Evolutionary conservation across 1,284 basidiomycete species (phyloP), one percentile per base, ranked within the genome.

Genomic region (Coriolopsis trogii): DNA sequence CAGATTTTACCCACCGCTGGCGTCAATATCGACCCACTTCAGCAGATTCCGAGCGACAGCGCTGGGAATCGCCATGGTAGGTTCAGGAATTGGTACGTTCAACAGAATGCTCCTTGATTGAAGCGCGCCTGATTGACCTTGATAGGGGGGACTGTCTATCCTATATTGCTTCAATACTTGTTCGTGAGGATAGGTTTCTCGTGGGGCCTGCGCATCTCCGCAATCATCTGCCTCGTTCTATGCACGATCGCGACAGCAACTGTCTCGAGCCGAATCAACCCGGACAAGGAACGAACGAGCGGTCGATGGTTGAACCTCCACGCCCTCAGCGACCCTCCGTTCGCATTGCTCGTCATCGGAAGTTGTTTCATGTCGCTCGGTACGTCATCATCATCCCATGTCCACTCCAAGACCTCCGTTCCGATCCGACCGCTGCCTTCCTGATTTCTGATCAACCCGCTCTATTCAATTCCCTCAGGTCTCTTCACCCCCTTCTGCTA

Each of bases 101-200:
- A 18, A 26, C 24, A 12, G 21, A 20, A 21, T 39, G 24, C 15
- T 28, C 12, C 13, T 16, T 3, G 10, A 12, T 54, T 38, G 7
- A 4, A 2, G 8, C 28, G 38, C 21, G 29, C 7, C 21, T 6
- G n/a, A 39, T 53, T 46, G 18, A 34, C 36, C 18, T 21, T 18
- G 21, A 18, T 37, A 83, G 86, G 86, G 24, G 87, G 87, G 8
- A 80, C 87, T 5, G 69, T 87, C 8, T 88, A 81, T 56, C 85
- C 87, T 0, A 79, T 89, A 50, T 71, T 86, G 68, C 72, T 88
- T 23, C 80, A 81, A 54, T 71, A 71, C 28, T 75, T 88, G 13
- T 85, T 87, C 62, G 57, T 67, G 30, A 53, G 55, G 20, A 65
- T 84, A 31, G 85, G 84, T 0, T 89, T 87, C 63, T 75, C 71